These are phyloP conservation scores for Colletotrichum sp. DNA, from an alignment of 2,329 filamentous ascomycete species.

Conservation along the genomic window DNA sequence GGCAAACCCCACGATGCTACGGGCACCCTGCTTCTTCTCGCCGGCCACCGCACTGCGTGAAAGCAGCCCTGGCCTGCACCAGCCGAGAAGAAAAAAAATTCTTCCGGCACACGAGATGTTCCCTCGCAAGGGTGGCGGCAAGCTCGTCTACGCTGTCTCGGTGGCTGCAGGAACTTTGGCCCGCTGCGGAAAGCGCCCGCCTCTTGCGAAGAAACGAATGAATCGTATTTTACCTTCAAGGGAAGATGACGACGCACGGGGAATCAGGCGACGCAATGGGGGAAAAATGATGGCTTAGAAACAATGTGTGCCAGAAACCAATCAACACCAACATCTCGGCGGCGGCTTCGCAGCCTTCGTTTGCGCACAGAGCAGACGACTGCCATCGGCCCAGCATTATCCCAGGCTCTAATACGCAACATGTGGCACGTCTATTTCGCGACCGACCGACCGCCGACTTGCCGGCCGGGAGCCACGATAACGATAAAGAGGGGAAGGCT, in stretches of 20 bases:
- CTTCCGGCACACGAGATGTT: neutral
- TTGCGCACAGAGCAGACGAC: neutral
- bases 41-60: neutral
- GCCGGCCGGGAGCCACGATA: slow-evolving; percentile 1
- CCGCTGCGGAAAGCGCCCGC: neutral
- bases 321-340: neutral
- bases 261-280: neutral
- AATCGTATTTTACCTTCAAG: neutral
- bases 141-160: neutral
- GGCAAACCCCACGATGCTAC: neutral
- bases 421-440: neutral
- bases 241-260: neutral
- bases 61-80: neutral
- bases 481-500: neutral
- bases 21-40: neutral
- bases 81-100: neutral
- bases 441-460: neutral
- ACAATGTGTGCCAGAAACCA: neutral
- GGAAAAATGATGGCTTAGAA: neutral
- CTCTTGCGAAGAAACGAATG: neutral
- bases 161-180: neutral
- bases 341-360: neutral
- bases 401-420: neutral
- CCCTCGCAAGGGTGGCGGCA: neutral
- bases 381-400: neutral